Percentiles rank a stretch among this genome's conserved stretches.
phyloP scores from a whole-genome alignment of 2,329 filamentous ascomycete species.

The Colletotrichum chrysophilum region DNA sequence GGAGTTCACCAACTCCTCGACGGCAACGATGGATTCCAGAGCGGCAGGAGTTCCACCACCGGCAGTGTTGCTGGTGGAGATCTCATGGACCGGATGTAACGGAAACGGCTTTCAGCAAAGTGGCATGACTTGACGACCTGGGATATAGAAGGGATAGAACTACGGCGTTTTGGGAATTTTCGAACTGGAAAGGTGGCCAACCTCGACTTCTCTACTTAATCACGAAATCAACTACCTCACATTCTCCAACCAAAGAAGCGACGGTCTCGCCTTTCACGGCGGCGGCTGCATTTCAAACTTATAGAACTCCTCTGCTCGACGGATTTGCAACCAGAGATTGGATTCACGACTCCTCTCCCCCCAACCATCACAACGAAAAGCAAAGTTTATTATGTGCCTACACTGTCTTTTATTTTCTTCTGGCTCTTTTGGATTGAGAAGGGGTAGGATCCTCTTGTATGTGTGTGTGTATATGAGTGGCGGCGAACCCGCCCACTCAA shows the following conservation, averaged over 20 bases:
- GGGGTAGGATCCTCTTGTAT: background rate
- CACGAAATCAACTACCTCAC: background rate
- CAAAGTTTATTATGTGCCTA: background rate
- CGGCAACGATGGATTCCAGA: constrained; percentile 68
- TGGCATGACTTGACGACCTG: constrained; percentile 43
- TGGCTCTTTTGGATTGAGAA: background rate
- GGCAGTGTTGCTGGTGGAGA: constrained; percentile 80
- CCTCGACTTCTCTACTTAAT: constrained; percentile 14
- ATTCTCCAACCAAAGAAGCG: background rate
- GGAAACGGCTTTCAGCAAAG: constrained; percentile 23
- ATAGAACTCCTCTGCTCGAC: constrained; percentile 12
- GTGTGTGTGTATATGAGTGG: background rate
- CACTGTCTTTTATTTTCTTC: background rate
- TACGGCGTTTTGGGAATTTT: constrained; percentile 35
- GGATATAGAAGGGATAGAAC: constrained; percentile 44
- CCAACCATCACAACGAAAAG: constrained; percentile 1
- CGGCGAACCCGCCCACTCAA: background rate
- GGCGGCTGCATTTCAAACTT: background rate
- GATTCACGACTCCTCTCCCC: constrained; percentile 13
- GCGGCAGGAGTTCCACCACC: constrained; percentile 77
- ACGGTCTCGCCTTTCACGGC: background rate
- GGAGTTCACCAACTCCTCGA: constrained; percentile 85
- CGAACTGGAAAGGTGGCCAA: constrained; percentile 5
- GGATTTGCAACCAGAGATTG: constrained; percentile 8
- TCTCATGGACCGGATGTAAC: constrained; percentile 61